Percentiles rank a stretch among this genome's conserved stretches.
These are phyloP conservation scores for Kregervanrija delftensis DNA, from an alignment of 805 yeast genomes.

Conservation along the genomic window DNA sequence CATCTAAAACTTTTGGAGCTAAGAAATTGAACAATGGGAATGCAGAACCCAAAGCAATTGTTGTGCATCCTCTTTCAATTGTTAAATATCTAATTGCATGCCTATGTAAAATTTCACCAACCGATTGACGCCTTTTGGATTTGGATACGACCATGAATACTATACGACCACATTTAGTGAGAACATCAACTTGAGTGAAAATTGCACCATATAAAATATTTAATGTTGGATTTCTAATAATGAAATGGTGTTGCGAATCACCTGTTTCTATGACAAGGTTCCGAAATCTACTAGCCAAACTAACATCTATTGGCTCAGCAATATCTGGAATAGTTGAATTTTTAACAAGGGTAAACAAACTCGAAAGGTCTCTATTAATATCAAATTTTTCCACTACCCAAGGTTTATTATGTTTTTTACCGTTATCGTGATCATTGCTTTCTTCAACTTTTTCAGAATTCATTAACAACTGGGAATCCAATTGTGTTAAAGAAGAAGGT, in stretches of 20 bases:
- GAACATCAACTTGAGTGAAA: constrained; percentile 43
- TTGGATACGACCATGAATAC: constrained; percentile 45
- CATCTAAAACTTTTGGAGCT: constrained; percentile 5
- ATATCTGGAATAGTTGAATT: constrained; percentile 22
- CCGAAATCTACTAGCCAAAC: constrained; percentile 7
- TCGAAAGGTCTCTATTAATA: constrained; percentile 42
- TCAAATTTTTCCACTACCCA: constrained; percentile 58
- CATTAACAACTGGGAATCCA: too few species aligned
- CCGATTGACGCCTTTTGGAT: constrained; percentile 45
- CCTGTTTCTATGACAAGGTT: constrained; percentile 16
- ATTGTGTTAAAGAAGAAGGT: too few species aligned
- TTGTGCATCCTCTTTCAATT: constrained; percentile 35
- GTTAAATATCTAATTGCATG: constrained; percentile 44
- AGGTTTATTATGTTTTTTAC: constrained; percentile 20
- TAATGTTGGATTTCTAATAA: constrained; percentile 49
- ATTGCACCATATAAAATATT: constrained; percentile 49
- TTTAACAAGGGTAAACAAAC: constrained; percentile 37
- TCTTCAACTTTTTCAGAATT: not conserved
- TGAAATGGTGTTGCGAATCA: constrained; percentile 39
- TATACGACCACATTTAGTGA: constrained; percentile 34
- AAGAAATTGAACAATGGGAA: constrained; percentile 34
- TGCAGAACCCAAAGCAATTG: constrained; percentile 35
- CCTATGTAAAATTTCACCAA: constrained; percentile 47
- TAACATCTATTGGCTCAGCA: constrained; percentile 2
- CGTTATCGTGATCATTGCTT: not conserved